Base-by-base conservation (phyloP, 2,329 filamentous ascomycete species). In the Phyllosticta citribraziliensis region DNA sequence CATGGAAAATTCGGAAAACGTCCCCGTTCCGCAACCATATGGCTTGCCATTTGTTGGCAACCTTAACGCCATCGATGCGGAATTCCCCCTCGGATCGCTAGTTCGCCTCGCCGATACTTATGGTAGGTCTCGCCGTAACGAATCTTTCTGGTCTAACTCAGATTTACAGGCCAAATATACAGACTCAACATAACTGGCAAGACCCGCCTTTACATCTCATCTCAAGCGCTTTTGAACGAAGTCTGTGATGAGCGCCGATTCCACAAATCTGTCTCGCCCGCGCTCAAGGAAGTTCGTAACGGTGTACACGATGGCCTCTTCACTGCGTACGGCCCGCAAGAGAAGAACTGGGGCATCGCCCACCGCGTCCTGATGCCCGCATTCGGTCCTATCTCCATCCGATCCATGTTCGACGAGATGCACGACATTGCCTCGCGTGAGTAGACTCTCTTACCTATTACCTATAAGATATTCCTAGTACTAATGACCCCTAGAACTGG, bases 311-410 rank as follows among this genome's bases (percentile, higher is more conserved):
- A 75, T 64, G 74, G 75, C 4, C 67, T 78, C 0, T 78, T 77
- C 65, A 76, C 75, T 17, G 71, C 74, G 2, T 69, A 69, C 27
- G 70, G 70, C 12, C 69, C 71, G 1, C 70, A 77, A 61, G 71
- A 74, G 35, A 71, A 58, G 20, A 63, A 65, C 22, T 65, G 64
- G 64, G 83, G 80, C 25, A 80, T 87, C 64, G 87, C 88, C 27
- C 83, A 89, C 67, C 76, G 84, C 22, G 74, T 86, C 17, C 74
- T 90, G 59, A 80, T 87, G 67, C 86, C 87, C 0, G 86, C 85
- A 2, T 89, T 90, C 69, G 87, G 87, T 0, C 87, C 87, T 0
- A 71, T 89, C 22, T 79, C 82, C 1, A 89, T 91, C 66, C 79
- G 82, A 40, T 76, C 73, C 61, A 89, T 89, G 87, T 89, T 87